phyloP scores from a whole-genome alignment of 2,329 filamentous ascomycete species.

The Neoascochyta sp. region DNA sequence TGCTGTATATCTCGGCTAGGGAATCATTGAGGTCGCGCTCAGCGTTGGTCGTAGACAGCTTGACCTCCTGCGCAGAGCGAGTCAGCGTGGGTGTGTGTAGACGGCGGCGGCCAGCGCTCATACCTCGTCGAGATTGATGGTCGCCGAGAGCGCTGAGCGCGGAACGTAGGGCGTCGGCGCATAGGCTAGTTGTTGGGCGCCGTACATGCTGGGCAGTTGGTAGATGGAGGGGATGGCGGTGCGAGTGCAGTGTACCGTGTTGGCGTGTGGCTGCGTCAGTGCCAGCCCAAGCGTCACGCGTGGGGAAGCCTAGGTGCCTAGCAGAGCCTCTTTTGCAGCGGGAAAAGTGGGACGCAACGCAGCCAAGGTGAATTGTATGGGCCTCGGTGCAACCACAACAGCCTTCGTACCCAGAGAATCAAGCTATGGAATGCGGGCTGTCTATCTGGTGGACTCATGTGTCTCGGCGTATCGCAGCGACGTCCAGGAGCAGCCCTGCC shows the following conservation, averaged over 20 bases:
- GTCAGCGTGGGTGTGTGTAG: conserved; percentile 12
- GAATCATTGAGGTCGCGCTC: conserved; percentile 95
- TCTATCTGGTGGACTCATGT: too few species aligned
- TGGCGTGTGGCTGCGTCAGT: conserved; percentile 8
- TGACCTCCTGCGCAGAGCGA: conserved; percentile 67
- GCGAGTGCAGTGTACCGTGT: not conserved
- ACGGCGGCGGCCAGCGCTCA: conserved; percentile 1
- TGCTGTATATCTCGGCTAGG: conserved; percentile 94
- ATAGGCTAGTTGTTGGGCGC: conserved; percentile 64
- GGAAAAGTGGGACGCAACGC: too few species aligned
- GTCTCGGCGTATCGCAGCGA: too few species aligned
- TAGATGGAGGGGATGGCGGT: not conserved
- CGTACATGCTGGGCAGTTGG: conserved; percentile 39
- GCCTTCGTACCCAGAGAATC: too few species aligned
- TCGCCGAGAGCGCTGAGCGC: conserved; percentile 75
- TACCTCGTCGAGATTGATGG: conserved; percentile 91
- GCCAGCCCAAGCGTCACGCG: conserved; percentile 14
- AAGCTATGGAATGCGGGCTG: too few species aligned
- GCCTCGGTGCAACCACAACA: too few species aligned
- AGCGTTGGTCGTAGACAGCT: conserved; percentile 77
- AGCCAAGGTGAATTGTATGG: too few species aligned
- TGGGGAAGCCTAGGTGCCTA: too few species aligned
- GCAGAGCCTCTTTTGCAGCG: too few species aligned
- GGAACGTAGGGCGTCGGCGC: conserved; percentile 89
- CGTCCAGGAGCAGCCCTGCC: too few species aligned